Evolutionary conservation across 371 early-diverging fungal genomes (phyloP).

Genomic region (Globomyces sp.): DNA sequence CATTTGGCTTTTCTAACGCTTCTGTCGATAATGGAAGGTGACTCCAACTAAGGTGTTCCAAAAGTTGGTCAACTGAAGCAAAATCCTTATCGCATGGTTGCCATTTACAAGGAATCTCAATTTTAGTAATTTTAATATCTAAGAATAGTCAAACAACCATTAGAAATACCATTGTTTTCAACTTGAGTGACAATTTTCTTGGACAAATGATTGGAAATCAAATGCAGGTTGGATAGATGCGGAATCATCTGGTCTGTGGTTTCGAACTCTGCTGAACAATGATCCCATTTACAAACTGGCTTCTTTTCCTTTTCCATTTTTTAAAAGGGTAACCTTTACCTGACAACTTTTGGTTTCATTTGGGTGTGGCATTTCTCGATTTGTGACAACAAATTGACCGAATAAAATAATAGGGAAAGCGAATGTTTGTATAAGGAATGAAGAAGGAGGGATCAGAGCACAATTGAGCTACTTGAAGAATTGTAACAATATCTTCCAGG

Average conservation of each 20-base stretch:
- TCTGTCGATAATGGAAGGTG: background rate
- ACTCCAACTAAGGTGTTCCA: background rate
- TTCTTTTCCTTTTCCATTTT: background rate
- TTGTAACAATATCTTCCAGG: too few species aligned
- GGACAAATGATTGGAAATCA: slow-evolving; percentile 51
- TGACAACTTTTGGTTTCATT: background rate
- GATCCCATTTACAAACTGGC: slow-evolving; percentile 69
- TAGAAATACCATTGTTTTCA: background rate
- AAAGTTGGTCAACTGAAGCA: background rate
- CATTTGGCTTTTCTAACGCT: slow-evolving; percentile 1
- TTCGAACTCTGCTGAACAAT: slow-evolving; percentile 70
- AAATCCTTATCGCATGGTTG: background rate
- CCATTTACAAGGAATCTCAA: slow-evolving; percentile 13
- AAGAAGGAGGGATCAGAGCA: background rate
- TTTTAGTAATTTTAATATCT: too few species aligned
- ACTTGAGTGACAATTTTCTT: background rate
- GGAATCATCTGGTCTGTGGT: slow-evolving; percentile 75
- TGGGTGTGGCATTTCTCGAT: background rate
- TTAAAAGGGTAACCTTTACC: too few species aligned
- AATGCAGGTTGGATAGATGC: slow-evolving; percentile 74
- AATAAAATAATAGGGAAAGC: background rate
- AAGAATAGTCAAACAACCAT: too few species aligned
- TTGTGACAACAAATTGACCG: background rate
- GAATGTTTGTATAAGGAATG: background rate
- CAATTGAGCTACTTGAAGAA: background rate